These are phyloP conservation scores for Nepenthes gracilis DNA, from an alignment of 148 eudicot species.

Conservation along the genomic window DNA sequence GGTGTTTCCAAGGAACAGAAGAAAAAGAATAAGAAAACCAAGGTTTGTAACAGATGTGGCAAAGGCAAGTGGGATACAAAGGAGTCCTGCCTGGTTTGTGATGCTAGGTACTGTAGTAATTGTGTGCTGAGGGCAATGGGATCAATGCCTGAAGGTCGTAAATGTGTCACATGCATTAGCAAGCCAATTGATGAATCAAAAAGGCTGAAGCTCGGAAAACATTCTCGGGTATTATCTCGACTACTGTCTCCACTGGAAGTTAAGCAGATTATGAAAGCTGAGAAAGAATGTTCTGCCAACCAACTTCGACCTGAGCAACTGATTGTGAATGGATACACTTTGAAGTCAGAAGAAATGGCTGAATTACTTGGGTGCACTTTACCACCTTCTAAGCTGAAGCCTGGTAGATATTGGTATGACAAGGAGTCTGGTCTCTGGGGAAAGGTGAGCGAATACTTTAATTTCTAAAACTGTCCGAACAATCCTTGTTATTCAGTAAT, in stretches of 20 bases:
- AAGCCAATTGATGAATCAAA: slow-evolving; percentile 81
- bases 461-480: background rate
- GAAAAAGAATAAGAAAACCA: slow-evolving; percentile 42
- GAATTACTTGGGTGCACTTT: slow-evolving; percentile 81
- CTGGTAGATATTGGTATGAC: slow-evolving; percentile 94
- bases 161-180: slow-evolving; percentile 91
- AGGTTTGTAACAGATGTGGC: slow-evolving; percentile 75
- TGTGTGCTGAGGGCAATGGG: slow-evolving; percentile 99
- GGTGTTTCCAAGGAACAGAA: slow-evolving; percentile 56
- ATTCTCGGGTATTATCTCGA: slow-evolving; percentile 68
- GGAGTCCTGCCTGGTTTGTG: slow-evolving; percentile 81
- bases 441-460: slow-evolving; percentile 39
- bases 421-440: slow-evolving; percentile 98
- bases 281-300: slow-evolving; percentile 92
- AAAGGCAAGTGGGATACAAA: slow-evolving; percentile 95
- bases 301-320: slow-evolving; percentile 97
- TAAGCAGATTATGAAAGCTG: slow-evolving; percentile 93
- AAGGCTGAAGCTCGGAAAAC: slow-evolving; percentile 60
- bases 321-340: slow-evolving; percentile 63
- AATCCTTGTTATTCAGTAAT: background rate
- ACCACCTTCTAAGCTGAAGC: slow-evolving; percentile 80
- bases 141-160: slow-evolving; percentile 98
- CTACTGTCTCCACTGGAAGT: slow-evolving; percentile 88
- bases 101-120: slow-evolving; percentile 73
- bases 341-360: slow-evolving; percentile 90